These are phyloP conservation scores for Euphrasia confusa DNA, from an alignment of 257 asterid species.

Conservation along the genomic window DNA sequence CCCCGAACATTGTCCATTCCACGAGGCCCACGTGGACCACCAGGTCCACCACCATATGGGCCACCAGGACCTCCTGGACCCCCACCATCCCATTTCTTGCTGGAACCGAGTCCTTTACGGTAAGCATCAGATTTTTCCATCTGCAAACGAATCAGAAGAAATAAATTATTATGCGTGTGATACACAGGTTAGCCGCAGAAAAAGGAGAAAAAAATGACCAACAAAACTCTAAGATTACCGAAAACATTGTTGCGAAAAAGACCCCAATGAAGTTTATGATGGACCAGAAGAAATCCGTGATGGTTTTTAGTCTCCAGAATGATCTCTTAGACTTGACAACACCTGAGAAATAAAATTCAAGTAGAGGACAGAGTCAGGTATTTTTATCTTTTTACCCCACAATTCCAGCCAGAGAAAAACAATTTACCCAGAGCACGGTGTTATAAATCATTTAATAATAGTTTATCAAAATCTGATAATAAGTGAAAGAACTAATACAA, in stretches of 20 bases:
- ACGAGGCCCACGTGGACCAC: conserved; percentile 64
- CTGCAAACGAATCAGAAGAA: conserved; percentile 31
- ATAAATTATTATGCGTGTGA: conserved; percentile 8
- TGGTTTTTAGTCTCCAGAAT: conserved; percentile 78
- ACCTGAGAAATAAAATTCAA: conserved; percentile 43
- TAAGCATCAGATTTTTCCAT: conserved; percentile 92
- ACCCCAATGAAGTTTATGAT: conserved; percentile 59
- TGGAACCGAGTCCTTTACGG: conserved; percentile 64
- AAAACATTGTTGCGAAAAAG: conserved; percentile 81
- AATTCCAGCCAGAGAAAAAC: neutral
- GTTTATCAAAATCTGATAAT: neutral
- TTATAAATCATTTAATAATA: no score
- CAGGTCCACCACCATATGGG: conserved; percentile 87
- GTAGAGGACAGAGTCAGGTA: neutral
- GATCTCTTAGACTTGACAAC: conserved; percentile 77
- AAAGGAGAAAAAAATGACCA: neutral
- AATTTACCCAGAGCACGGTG: no score
- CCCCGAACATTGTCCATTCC: conserved; percentile 85
- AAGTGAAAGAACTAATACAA: neutral
- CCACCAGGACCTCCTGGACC: conserved; percentile 97
- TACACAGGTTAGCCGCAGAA: neutral
- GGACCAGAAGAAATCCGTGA: conserved; percentile 79
- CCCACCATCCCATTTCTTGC: conserved; percentile 97
- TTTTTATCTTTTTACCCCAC: neutral
- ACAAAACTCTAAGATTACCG: conserved; percentile 46